Evolutionary conservation across 2,329 filamentous ascomycete genomes (phyloP), one percentile per base, ranked within the genome.

Genomic region (Endocalyx cinctus): DNA sequence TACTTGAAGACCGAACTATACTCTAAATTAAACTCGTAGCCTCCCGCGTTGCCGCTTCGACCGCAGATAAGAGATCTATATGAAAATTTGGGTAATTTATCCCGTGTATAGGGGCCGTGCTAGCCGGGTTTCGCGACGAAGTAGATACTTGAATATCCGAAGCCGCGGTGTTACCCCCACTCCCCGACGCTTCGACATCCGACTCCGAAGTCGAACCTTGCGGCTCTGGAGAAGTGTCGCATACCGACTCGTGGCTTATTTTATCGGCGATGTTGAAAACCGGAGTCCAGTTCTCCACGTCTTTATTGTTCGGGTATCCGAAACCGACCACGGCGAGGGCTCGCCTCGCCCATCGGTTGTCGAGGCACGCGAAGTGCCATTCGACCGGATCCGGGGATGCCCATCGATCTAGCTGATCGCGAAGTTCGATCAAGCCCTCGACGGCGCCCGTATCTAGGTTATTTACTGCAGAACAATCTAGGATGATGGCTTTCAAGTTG

Each of bases 391-490:
- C 61, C 0, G 70, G 70, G 4, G 60, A 51, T 1, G 73, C 67
- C 46, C 77, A 70, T 11, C 64, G 61, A 49, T 77, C 70, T 3
- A 80, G 59, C 15, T 69, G 64, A 41, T 69, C 70, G 25, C 74
- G 66, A 10, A 76, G 54, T 45, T 79, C 74, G 28, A 77, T 61
- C 10, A 81, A 57, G 1, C 70, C 70, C 45, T 80, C 74, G 0
- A 78, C 54, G 3, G 71, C 70, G 0, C 75, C 79, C 7, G 76
- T 65, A 39, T 81, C 77, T 17, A 79, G 58, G 35, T 67, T 64
- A 46, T 75, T 73, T 28, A 79, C 70, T 2, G 72, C 63, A 0
- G 70, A 69, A 47, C 74, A 77, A 54, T 80, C 77, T 3, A 79
- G 59, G 8, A 80, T 62, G 7, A 81, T 44, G 5, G 76, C 74